Percentiles rank a stretch among this genome's conserved stretches.
Conservation (phyloP, 768 basidiomycete species). For the Pisolithus orientalis region DNA sequence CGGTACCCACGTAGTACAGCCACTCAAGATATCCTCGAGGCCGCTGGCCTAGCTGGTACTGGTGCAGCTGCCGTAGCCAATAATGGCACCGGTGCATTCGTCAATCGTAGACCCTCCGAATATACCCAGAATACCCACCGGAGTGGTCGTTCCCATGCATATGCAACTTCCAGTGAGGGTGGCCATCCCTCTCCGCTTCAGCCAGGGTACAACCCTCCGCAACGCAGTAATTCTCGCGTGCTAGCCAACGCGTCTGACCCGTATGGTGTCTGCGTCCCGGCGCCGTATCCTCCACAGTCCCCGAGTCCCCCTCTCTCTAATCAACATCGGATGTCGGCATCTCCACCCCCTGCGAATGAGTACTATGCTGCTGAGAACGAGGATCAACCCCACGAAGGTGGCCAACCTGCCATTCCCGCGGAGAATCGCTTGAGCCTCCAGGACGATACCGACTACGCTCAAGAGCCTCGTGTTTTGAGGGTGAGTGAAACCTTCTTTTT, state of each 20-base stretch:
- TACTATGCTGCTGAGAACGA: conserved; percentile 3
- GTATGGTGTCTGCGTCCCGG: conserved; percentile 19
- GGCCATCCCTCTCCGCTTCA: conserved; percentile 14
- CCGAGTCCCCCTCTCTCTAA: conserved; percentile 12
- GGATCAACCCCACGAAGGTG: conserved; percentile 4
- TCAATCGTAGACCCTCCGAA: conserved; percentile 22
- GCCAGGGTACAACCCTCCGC: conserved; percentile 23
- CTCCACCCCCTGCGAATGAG: conserved; percentile 9
- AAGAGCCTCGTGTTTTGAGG: conserved; percentile 23
- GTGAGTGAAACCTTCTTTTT: conserved; percentile 8
- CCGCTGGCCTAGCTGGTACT: conserved; percentile 14
- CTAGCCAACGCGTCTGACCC: conserved; percentile 13
- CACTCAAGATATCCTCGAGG: conserved; percentile 25
- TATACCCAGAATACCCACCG: conserved; percentile 21
- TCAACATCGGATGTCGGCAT: conserved; percentile 12
- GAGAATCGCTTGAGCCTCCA: conserved; percentile 27
- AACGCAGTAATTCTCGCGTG: conserved; percentile 12
- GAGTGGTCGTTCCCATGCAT: conserved; percentile 14
- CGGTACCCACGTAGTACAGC: conserved; percentile 14
- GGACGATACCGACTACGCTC: conserved; percentile 24
- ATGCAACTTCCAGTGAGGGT: conserved; percentile 15
- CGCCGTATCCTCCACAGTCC: conserved; percentile 5
- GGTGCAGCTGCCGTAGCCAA: conserved; percentile 9
- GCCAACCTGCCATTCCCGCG: conserved; percentile 2
- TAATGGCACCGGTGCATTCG: conserved; percentile 2